Evolutionary conservation across 192 early-diverging fungal species (phyloP).

Genomic region (Umbelopsis isabellina): DNA sequence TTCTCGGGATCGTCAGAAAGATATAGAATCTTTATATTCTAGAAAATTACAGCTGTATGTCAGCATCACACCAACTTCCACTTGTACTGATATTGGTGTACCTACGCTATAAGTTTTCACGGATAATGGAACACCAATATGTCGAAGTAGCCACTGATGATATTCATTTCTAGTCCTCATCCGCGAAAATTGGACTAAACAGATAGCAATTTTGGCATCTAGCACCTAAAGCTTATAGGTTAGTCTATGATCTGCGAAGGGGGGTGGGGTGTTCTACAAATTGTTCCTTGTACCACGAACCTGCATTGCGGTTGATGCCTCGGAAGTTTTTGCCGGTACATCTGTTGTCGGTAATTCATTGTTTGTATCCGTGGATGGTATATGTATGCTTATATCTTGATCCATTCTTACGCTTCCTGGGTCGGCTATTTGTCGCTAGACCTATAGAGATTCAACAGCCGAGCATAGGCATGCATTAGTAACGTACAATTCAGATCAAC

Average conservation of each 20-base stretch:
- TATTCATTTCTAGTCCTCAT: conserved; percentile 38
- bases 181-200: conserved; percentile 27
- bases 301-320: not conserved
- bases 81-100: not conserved
- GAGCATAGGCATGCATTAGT: too few relatives aligned
- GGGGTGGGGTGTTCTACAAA: not conserved
- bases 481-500: too few relatives aligned
- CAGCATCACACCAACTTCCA: not conserved
- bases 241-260: conserved; percentile 2
- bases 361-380: not conserved
- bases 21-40: conserved; percentile 29
- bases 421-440: not conserved
- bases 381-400: not conserved
- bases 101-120: conserved; percentile 26
- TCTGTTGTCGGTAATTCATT: not conserved
- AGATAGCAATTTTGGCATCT: conserved; percentile 34
- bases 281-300: conserved; percentile 4
- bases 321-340: not conserved
- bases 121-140: conserved; percentile 25
- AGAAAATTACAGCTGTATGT: not conserved
- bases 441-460: not conserved
- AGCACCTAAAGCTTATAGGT: conserved; percentile 14
- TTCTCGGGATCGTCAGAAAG: conserved; percentile 23
- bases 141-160: conserved; percentile 31
- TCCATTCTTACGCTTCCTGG: not conserved